These are phyloP conservation scores for Sclerotinia subarctica DNA, from an alignment of 2,329 filamentous ascomycete species.

Conservation along the genomic window DNA sequence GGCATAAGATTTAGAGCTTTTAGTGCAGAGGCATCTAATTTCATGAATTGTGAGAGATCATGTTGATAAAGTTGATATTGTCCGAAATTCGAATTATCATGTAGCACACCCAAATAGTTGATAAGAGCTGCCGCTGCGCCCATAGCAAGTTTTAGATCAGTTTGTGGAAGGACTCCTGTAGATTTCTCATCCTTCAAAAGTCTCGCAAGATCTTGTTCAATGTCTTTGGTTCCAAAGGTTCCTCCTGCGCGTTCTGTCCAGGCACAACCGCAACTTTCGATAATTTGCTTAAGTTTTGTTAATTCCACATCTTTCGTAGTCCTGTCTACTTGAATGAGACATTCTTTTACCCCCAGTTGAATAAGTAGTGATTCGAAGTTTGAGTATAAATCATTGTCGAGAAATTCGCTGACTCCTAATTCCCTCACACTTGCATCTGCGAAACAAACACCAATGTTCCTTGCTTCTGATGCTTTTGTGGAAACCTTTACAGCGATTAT, in stretches of 20 bases:
- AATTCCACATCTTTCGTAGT: slow-evolving; percentile 84
- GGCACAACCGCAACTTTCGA: slow-evolving; percentile 87
- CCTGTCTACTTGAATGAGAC: slow-evolving; percentile 76
- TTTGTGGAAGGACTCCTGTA: slow-evolving; percentile 75
- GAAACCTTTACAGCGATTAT: slow-evolving; percentile 93
- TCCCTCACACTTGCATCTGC: slow-evolving; percentile 95
- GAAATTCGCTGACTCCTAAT: slow-evolving; percentile 92
- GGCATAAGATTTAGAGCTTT: slow-evolving; percentile 97
- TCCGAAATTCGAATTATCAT: slow-evolving; percentile 91
- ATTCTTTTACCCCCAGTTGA: slow-evolving; percentile 93
- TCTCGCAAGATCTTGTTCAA: slow-evolving; percentile 89
- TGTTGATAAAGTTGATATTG: slow-evolving; percentile 98
- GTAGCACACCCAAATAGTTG: slow-evolving; percentile 87
- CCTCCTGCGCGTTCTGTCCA: slow-evolving; percentile 72
- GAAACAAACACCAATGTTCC: slow-evolving; percentile 92
- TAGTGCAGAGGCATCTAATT: slow-evolving; percentile 88
- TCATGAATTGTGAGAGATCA: slow-evolving; percentile 96
- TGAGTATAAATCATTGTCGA: slow-evolving; percentile 98
- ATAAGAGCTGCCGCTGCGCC: slow-evolving; percentile 89
- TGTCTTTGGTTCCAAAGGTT: slow-evolving; percentile 87
- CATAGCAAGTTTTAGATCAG: slow-evolving; percentile 94
- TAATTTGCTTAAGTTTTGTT: slow-evolving; percentile 80
- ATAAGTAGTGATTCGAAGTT: slow-evolving; percentile 97
- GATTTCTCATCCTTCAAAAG: slow-evolving; percentile 83
- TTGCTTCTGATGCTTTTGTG: slow-evolving; percentile 78